phyloP scores from a whole-genome alignment of 495 filamentous ascomycete species.

The Penicillium robsamsonii region DNA sequence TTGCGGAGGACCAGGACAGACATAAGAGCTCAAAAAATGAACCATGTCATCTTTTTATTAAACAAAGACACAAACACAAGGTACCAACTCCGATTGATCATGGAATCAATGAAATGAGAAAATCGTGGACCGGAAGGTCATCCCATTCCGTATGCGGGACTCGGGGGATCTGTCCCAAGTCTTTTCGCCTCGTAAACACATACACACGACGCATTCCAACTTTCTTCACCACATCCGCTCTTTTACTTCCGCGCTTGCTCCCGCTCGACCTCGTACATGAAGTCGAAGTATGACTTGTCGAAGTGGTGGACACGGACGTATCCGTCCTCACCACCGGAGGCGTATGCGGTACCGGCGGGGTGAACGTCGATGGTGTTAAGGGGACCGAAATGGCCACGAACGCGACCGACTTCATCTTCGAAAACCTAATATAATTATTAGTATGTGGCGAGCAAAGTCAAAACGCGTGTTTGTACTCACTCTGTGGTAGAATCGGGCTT shows the following conservation, averaged over 20 bases:
- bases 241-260: constrained; percentile 50
- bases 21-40: constrained; percentile 24
- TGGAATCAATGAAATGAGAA: constrained; percentile 46
- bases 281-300: constrained; percentile 97
- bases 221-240: constrained; percentile 15
- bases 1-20: constrained; percentile 15
- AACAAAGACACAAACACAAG: constrained; percentile 38
- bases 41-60: constrained; percentile 43
- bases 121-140: constrained; percentile 41
- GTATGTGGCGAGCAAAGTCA: neutral
- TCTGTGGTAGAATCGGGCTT: constrained; percentile 98
- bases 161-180: constrained; percentile 23
- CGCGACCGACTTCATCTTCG: constrained; percentile 96
- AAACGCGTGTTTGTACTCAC: constrained; percentile 16
- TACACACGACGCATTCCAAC: constrained; percentile 36
- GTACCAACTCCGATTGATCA: constrained; percentile 51
- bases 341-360: constrained; percentile 86
- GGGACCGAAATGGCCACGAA: constrained; percentile 94
- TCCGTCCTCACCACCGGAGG: constrained; percentile 93
- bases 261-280: constrained; percentile 96
- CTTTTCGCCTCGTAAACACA: constrained; percentile 46
- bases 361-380: constrained; percentile 87
- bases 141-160: constrained; percentile 36
- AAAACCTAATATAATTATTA: constrained; percentile 51
- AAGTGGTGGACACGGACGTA: constrained; percentile 99